Percentiles rank a stretch among this genome's conserved stretches.
Conservation (phyloP, 2,329 filamentous ascomycete genomes). For the Epichloe gansuensis region DNA sequence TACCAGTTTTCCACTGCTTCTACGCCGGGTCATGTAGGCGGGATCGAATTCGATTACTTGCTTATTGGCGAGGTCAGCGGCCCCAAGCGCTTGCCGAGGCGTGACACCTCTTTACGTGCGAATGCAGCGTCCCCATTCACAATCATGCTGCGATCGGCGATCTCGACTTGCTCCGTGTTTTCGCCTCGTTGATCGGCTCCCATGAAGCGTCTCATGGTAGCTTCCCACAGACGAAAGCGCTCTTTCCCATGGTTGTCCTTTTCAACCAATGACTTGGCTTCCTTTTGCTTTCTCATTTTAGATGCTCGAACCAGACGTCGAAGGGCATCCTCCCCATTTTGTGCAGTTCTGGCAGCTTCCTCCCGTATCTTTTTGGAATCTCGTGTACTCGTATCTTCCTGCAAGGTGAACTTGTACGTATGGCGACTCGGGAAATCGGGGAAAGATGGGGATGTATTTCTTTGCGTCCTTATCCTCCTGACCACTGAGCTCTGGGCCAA, state of each 20-base stretch:
- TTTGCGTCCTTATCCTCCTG: slow-evolving; percentile 42
- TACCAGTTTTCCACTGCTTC: not conserved
- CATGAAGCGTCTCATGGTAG: slow-evolving; percentile 46
- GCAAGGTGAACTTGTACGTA: slow-evolving; percentile 49
- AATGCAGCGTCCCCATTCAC: slow-evolving; percentile 45
- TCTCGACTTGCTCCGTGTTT: slow-evolving; percentile 32
- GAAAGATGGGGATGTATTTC: slow-evolving; percentile 44
- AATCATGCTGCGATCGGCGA: slow-evolving; percentile 52
- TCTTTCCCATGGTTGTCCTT: slow-evolving; percentile 39
- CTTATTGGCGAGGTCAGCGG: slow-evolving; percentile 7
- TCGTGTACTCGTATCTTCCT: slow-evolving; percentile 31
- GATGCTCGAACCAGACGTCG: slow-evolving; percentile 47
- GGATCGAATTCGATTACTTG: not conserved
- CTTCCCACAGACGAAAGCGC: slow-evolving; percentile 49
- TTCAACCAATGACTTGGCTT: slow-evolving; percentile 44
- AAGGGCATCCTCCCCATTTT: slow-evolving; percentile 50
- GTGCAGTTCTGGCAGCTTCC: slow-evolving; percentile 46
- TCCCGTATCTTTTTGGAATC: slow-evolving; percentile 48
- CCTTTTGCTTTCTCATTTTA: slow-evolving; percentile 53
- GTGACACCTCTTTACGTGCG: slow-evolving; percentile 40
- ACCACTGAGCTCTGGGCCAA: slow-evolving; percentile 46
- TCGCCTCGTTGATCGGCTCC: slow-evolving; percentile 18
- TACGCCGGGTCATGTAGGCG: not conserved
- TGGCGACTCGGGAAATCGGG: slow-evolving; percentile 53
- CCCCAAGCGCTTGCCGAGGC: slow-evolving; percentile 30